Evolutionary conservation across 441 rosid genomes (phyloP), one percentile per base, ranked within the genome.

Genomic region (Mallotus repandus): DNA sequence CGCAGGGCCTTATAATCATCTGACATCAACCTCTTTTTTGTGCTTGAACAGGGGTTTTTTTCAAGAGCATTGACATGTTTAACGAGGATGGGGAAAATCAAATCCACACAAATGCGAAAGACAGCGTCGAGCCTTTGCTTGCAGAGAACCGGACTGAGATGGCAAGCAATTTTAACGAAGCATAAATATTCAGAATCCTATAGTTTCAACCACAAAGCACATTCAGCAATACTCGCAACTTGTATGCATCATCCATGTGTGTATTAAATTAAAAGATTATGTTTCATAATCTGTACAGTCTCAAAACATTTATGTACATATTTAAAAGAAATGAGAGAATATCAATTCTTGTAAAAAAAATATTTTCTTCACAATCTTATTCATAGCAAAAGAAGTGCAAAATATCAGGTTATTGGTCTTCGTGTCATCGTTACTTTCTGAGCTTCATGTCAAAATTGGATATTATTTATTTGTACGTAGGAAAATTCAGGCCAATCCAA

Each of bases 1-100:
- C 12, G 5, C 8, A 62, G 11, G 66, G 48, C 48, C 21, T 60
- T 8, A 32, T 10, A 60, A 13, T 32, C 15, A 8, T 60, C 22
- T 29, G 29, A 25, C 29, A 25, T 25, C 29, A 25, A 29, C 3
- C 32, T 29, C 69, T 45, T 56, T 48, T 68, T 11, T 66, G 55
- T 74, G 21, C n/a, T 73, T 80, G 73, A 46, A 66, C 88, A 91
- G 98, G 97, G 41, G 77, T 86, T 65, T 93, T 91, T 77, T 75
- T 89, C 64, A 80, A 71, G 50, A 83, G 89, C 29, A 88, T 78
- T 1, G 92, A 91, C 80, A 82, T 76, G 73, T 85, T 73, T 70
- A 74, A 86, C 9, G 87, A 89, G 64, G 81, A 81, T 63, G 69
- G 72, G 41, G 85, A 84, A 72, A 78, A 63, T 55, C 81, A 81